A percentile compares a stretch with the other conserved stretches of the same genome.
These are phyloP conservation scores for thale cress (Arabidopsis thaliana) DNA, from an alignment of 345 rosid genomes.

Conservation along the genomic window TAIR10.1 NC_003076.8:18720001-18720500, in stretches of 20 bases:
- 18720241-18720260: no score
- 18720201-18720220: conserved; percentile 98
- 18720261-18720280: no score
- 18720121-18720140: conserved; percentile 89
- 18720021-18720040: not conserved
- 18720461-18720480: conserved; percentile 89
- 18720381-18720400: conserved; percentile 99
- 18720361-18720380: conserved; percentile 98
- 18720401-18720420: conserved; percentile 96
- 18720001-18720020: conserved; percentile 12
- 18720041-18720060: not conserved
- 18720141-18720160: conserved; percentile 93
- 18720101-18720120: conserved; percentile 98
- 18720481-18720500: conserved; percentile 87
- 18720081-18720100: conserved; percentile 63
- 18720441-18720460: conserved; percentile 79
- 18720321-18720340: conserved; percentile 76
- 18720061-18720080: conserved; percentile 66
- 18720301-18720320: conserved; percentile 71
- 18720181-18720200: conserved; percentile 92
- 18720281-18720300: no score
- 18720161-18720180: conserved; percentile 99
- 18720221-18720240: conserved; percentile 77
- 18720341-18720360: conserved; percentile 98
- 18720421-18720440: conserved; percentile 80